Percentiles rank a stretch among this genome's conserved stretches.
These are phyloP conservation scores for Ramularia endophylla DNA, from an alignment of 2,329 filamentous ascomycete species.

Conservation along the genomic window DNA sequence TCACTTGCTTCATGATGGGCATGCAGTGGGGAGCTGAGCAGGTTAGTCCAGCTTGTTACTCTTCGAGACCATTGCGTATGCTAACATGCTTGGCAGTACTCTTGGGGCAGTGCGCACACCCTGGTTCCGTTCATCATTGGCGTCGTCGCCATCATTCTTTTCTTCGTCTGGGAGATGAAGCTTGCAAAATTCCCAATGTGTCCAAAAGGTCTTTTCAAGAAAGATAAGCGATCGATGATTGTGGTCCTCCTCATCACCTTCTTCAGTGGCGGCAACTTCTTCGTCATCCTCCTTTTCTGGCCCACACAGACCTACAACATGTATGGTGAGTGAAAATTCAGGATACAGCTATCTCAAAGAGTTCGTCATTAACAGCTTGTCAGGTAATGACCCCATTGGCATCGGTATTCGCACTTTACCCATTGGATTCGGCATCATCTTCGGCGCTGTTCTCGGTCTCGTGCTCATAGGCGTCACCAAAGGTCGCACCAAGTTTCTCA, in stretches of 20 bases:
- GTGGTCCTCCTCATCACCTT: conserved; percentile 37
- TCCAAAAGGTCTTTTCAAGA: conserved; percentile 25
- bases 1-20: conserved; percentile 48
- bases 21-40: conserved; percentile 26
- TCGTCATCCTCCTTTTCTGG: conserved; percentile 51
- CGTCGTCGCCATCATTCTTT: conserved; percentile 26
- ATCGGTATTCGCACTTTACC: conserved; percentile 62
- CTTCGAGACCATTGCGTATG: neutral
- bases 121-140: conserved; percentile 31
- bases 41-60: no score
- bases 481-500: conserved; percentile 54
- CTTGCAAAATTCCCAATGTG: conserved; percentile 31
- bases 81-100: conserved; percentile 21
- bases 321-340: no score
- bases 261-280: conserved; percentile 36
- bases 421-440: conserved; percentile 58
- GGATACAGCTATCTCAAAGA: no score
- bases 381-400: conserved; percentile 49
- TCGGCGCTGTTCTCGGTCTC: conserved; percentile 55
- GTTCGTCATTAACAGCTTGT: no score
- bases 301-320: conserved; percentile 60
- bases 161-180: conserved; percentile 30
- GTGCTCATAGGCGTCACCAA: conserved; percentile 52
- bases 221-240: conserved; percentile 31
- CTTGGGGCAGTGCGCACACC: conserved; percentile 28